phyloP scores from a whole-genome alignment of 2,329 filamentous ascomycete species.

The Thielaviopsis populi region DNA sequence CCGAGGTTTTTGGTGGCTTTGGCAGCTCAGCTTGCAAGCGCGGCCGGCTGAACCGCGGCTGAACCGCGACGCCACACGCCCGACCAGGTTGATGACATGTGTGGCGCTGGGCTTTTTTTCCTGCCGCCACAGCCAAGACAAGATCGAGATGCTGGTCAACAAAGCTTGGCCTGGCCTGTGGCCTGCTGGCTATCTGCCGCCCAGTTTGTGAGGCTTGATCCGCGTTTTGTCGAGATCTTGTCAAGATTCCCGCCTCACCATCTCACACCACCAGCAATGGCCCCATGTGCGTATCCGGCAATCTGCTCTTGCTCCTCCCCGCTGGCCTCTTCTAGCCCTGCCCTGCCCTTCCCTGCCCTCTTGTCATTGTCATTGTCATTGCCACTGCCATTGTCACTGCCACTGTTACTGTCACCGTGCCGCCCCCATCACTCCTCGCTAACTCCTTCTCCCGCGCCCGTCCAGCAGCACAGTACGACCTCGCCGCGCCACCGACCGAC shows the following conservation, averaged over 20 bases:
- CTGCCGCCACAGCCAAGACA: not conserved
- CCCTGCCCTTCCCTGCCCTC: no score
- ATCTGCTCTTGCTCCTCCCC: not conserved
- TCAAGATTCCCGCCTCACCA: not conserved
- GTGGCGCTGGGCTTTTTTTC: not conserved
- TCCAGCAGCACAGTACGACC: constrained; percentile 63
- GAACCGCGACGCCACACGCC: not conserved
- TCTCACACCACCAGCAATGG: constrained; percentile 8
- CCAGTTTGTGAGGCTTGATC: not conserved
- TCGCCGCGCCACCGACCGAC: constrained; percentile 69
- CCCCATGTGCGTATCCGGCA: constrained; percentile 12
- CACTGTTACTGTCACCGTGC: no score
- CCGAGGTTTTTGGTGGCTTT: constrained; percentile 2
- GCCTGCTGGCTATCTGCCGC: not conserved
- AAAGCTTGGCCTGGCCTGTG: not conserved
- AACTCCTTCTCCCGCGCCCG: not conserved
- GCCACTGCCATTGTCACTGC: no score
- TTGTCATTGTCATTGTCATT: no score
- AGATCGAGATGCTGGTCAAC: not conserved
- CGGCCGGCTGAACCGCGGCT: not conserved
- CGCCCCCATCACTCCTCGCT: not conserved
- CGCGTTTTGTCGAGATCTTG: not conserved
- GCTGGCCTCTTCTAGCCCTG: not conserved
- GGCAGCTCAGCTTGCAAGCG: not conserved
- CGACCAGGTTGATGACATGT: not conserved